Evolutionary conservation across 441 rosid species (phyloP).

Genomic region (Croton laevigatus): DNA sequence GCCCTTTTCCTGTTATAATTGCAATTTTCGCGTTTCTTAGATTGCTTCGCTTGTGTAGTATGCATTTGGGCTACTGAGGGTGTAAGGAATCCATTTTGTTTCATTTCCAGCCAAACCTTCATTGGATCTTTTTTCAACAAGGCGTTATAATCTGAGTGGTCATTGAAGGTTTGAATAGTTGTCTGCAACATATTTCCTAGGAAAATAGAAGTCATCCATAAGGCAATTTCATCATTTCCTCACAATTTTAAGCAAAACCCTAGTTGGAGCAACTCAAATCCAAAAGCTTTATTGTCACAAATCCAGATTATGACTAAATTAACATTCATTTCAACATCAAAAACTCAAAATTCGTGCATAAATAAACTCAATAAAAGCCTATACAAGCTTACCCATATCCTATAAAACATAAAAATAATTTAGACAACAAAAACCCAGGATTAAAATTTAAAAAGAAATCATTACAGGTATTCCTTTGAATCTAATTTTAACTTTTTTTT

Average conservation of each 20-base stretch:
- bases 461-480: neutral
- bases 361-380: neutral
- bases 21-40: conserved; percentile 20
- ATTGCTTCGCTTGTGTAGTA: conserved; percentile 21
- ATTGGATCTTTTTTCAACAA: conserved; percentile 26
- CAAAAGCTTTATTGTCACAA: neutral
- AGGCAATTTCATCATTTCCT: no score
- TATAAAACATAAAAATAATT: neutral
- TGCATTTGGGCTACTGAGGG: conserved; percentile 24
- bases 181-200: neutral
- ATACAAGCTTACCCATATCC: neutral
- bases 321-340: no score
- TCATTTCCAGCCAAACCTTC: conserved; percentile 37
- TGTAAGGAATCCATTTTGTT: conserved; percentile 34
- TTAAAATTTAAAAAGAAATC: no score
- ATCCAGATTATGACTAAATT: neutral
- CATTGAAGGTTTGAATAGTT: neutral
- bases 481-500: no score
- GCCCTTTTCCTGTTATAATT: neutral
- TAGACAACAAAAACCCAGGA: neutral
- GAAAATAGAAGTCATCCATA: neutral
- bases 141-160: neutral
- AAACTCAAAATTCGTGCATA: neutral
- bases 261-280: neutral
- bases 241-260: neutral